These are phyloP conservation scores for Eucalyptus guilfoylei DNA, from an alignment of 345 rosid species.

Conservation along the genomic window DNA sequence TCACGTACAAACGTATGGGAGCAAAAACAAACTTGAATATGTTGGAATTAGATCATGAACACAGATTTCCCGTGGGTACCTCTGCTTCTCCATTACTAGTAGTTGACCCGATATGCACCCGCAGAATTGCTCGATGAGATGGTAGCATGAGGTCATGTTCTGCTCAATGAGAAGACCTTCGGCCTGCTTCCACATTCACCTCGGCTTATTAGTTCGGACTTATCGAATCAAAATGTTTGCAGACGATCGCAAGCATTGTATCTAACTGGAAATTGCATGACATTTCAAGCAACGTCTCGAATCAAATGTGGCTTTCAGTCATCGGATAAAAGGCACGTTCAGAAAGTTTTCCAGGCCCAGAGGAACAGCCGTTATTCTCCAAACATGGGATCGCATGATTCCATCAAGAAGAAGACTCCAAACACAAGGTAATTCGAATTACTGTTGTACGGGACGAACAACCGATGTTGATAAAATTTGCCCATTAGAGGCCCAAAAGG, in stretches of 20 bases:
- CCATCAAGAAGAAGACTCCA: not conserved
- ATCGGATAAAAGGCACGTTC: not conserved
- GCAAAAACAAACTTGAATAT: not conserved
- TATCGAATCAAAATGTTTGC: not conserved
- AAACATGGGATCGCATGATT: not conserved
- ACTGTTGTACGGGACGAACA: not conserved
- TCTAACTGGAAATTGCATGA: not conserved
- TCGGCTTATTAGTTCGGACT: not conserved
- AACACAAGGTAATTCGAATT: not conserved
- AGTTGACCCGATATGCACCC: constrained; percentile 34
- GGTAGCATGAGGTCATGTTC: constrained; percentile 41
- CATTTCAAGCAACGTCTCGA: not conserved
- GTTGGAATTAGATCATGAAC: not conserved
- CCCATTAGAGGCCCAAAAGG: not conserved
- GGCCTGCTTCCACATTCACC: constrained; percentile 29
- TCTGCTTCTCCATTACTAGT: constrained; percentile 45
- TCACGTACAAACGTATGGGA: not conserved
- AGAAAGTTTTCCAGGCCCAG: not conserved
- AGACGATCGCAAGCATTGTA: not conserved
- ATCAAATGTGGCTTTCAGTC: not conserved
- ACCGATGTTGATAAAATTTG: not conserved
- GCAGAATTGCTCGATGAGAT: constrained; percentile 42
- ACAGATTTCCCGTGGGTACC: constrained; percentile 8
- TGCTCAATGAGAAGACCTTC: constrained; percentile 67
- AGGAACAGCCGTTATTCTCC: not conserved